A percentile compares a stretch with the other conserved stretches of the same genome.
Conservation (phyloP, 768 basidiomycete genomes). For the Ramaria rubella region DNA sequence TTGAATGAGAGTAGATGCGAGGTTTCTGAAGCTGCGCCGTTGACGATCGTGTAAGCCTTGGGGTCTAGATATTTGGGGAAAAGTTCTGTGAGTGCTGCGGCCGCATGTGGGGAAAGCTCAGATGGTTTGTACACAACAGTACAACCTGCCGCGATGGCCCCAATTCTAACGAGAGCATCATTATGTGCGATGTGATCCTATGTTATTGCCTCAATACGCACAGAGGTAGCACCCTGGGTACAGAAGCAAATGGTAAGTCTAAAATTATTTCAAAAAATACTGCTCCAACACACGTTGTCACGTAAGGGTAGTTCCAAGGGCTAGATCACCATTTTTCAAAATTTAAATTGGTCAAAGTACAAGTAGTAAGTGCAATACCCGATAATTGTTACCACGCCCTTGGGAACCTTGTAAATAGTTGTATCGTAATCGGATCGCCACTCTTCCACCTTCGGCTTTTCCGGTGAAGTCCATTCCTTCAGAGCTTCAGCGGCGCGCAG, state of each 20-base stretch:
- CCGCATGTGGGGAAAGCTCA: conserved; percentile 52
- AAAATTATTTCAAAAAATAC: neutral
- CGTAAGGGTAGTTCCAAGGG: too few species aligned
- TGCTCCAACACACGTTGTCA: too few species aligned
- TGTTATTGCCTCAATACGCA: too few species aligned
- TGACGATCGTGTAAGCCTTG: conserved; percentile 49
- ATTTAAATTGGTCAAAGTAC: too few species aligned
- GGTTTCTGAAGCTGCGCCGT: conserved; percentile 19
- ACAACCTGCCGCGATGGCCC: conserved; percentile 76
- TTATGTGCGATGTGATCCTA: too few species aligned
- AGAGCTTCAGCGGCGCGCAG: conserved; percentile 17
- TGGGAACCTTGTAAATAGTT: conserved; percentile 19
- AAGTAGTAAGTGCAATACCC: neutral
- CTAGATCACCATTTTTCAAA: too few species aligned
- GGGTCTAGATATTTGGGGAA: conserved; percentile 71
- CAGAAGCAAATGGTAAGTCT: conserved; percentile 8
- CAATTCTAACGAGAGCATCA: too few species aligned
- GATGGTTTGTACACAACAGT: conserved; percentile 70
- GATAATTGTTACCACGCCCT: conserved; percentile 21
- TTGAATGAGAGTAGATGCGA: conserved; percentile 22
- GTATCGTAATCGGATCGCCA: conserved; percentile 18
- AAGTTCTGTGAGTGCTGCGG: conserved; percentile 56
- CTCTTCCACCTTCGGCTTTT: conserved; percentile 11
- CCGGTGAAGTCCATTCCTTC: conserved; percentile 20
- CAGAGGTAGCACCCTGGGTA: neutral